Conservation (phyloP, 2,329 filamentous ascomycete genomes). For the Leptographium galeiforme region DNA sequence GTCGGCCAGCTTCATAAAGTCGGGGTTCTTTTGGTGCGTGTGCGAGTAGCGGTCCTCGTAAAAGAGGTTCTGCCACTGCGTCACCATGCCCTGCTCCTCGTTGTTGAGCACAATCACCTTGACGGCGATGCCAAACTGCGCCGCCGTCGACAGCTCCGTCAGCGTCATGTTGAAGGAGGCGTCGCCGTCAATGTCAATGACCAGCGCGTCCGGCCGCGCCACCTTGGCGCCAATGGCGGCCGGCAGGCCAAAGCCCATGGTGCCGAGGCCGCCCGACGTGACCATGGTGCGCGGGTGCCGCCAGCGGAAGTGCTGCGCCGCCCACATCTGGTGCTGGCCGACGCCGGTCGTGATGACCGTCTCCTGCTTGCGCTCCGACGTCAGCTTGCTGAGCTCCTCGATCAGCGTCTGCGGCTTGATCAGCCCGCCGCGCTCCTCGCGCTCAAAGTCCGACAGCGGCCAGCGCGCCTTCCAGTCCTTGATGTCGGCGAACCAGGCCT, state of each 20-base stretch:
- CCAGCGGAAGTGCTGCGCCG: conserved; percentile 94
- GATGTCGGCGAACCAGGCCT: conserved; percentile 84
- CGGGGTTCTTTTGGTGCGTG: conserved; percentile 89
- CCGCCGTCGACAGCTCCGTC: conserved; percentile 83
- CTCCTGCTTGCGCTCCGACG: conserved; percentile 62
- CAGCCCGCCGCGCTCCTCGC: conserved; percentile 56
- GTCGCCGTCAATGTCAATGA: conserved; percentile 93
- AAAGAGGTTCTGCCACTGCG: conserved; percentile 96
- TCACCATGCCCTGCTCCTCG: conserved; percentile 97
- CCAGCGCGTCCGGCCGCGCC: conserved; percentile 58
- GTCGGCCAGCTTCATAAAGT: conserved; percentile 86
- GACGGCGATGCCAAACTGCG: conserved; percentile 91
- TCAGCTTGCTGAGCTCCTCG: conserved; percentile 76
- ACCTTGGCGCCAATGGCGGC: conserved; percentile 95
- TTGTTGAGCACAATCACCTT: conserved; percentile 95
- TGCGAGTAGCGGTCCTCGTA: conserved; percentile 88
- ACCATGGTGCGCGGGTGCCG: conserved; percentile 84
- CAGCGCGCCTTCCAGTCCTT: conserved; percentile 82
- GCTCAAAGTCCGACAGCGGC: conserved; percentile 73
- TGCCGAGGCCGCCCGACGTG: conserved; percentile 88
- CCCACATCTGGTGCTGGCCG: conserved; percentile 98
- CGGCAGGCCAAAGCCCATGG: conserved; percentile 91
- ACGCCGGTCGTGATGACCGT: conserved; percentile 90
- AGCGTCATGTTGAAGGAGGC: conserved; percentile 99
- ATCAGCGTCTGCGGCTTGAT: conserved; percentile 96